Conservation (phyloP, 441 rosid species). For the Pelargonium australe region DNA sequence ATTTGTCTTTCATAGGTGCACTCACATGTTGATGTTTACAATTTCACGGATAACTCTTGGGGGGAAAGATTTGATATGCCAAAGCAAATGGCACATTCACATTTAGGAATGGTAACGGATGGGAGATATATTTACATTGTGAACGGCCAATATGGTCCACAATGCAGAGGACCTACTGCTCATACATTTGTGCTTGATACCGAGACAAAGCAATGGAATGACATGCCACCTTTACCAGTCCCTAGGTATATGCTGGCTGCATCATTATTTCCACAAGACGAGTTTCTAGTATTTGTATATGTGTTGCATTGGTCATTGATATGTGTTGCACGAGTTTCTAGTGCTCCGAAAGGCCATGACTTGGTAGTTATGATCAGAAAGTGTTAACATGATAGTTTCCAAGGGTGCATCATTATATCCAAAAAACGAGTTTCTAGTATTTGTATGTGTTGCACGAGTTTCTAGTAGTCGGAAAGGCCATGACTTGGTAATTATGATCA, state of each 20-base stretch:
- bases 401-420: constrained; percentile 63
- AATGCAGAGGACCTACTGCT: constrained; percentile 86
- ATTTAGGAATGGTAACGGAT: constrained; percentile 94
- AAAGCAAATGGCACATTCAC: constrained; percentile 96
- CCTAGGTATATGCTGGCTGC: constrained; percentile 55
- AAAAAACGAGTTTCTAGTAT: constrained; percentile 1
- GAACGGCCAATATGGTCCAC: constrained; percentile 90
- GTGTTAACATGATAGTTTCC: constrained; percentile 19
- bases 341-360: background rate
- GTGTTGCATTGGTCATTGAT: too few species aligned
- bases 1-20: constrained; percentile 50
- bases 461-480: background rate
- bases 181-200: constrained; percentile 80
- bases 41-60: constrained; percentile 71
- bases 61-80: constrained; percentile 90
- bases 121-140: constrained; percentile 80
- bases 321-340: too few species aligned
- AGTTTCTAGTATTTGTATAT: background rate
- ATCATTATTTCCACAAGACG: constrained; percentile 3
- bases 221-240: constrained; percentile 61
- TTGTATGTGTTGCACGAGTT: background rate
- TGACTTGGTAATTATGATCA: background rate
- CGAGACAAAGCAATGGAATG: constrained; percentile 64
- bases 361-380: constrained; percentile 4
- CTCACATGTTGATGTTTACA: constrained; percentile 85